Conservation (phyloP, 2,329 filamentous ascomycete species). For the Aspergillus tanneri region DNA sequence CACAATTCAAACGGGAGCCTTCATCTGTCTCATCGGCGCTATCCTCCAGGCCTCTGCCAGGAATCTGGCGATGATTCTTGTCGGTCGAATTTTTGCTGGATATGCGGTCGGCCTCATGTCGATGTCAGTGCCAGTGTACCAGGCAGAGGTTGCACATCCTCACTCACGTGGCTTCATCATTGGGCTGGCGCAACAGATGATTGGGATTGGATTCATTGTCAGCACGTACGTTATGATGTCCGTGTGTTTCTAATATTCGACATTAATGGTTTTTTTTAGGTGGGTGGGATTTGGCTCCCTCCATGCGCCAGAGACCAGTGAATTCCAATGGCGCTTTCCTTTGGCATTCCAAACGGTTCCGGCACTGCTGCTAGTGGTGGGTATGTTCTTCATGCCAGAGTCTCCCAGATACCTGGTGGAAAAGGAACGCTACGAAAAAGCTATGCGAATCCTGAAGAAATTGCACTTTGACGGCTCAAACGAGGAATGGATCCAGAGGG, state of each 20-base stretch:
- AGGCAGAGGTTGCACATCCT: constrained; percentile 61
- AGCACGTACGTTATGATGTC: constrained; percentile 37
- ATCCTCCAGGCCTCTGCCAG: constrained; percentile 59
- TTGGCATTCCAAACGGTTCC: constrained; percentile 42
- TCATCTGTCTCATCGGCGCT: constrained; percentile 59
- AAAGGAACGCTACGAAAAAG: constrained; percentile 51
- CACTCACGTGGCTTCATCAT: constrained; percentile 55
- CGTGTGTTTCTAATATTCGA: background rate
- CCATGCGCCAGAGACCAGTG: constrained; percentile 33
- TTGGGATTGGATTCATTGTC: constrained; percentile 46
- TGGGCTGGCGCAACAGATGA: constrained; percentile 46
- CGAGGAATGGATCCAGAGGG: constrained; percentile 56
- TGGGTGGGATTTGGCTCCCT: constrained; percentile 52
- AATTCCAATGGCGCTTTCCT: constrained; percentile 39
- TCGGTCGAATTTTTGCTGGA: constrained; percentile 55
- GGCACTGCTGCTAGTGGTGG: constrained; percentile 36
- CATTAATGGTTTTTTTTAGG: constrained; percentile 11
- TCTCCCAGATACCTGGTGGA: constrained; percentile 40
- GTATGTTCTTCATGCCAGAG: constrained; percentile 37
- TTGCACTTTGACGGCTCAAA: constrained; percentile 56
- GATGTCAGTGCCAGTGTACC: constrained; percentile 60
- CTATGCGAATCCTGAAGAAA: constrained; percentile 49
- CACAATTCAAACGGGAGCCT: constrained; percentile 60
- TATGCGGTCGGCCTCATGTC: constrained; percentile 50
- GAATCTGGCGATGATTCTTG: constrained; percentile 56